Conservation (phyloP, 2,329 filamentous ascomycete genomes). For the Paecilomyces formosus region DNA sequence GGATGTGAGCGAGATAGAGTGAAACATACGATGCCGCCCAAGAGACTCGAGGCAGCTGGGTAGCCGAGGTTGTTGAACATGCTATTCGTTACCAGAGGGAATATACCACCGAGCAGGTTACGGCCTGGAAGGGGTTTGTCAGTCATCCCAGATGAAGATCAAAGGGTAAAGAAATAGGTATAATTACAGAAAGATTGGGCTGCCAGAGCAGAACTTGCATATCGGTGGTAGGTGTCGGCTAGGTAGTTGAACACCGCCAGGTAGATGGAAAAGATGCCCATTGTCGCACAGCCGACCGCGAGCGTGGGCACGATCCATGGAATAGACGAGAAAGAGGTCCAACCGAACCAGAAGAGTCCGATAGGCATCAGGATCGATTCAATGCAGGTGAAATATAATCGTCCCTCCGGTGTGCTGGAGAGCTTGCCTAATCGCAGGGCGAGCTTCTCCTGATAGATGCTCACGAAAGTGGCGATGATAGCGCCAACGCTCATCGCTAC, state of each 20-base stretch:
- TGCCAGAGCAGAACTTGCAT: conserved; percentile 73
- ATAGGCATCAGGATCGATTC: conserved; percentile 67
- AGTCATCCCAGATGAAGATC: neutral
- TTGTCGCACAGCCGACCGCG: conserved; percentile 64
- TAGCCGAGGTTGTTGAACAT: conserved; percentile 69
- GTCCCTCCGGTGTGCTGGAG: conserved; percentile 58
- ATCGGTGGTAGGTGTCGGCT: conserved; percentile 71
- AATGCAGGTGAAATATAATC: conserved; percentile 77
- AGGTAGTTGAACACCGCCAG: conserved; percentile 81
- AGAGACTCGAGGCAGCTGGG: conserved; percentile 61
- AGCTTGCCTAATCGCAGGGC: conserved; percentile 44
- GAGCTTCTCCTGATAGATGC: conserved; percentile 65
- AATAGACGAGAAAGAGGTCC: conserved; percentile 54
- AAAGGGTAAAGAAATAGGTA: neutral
- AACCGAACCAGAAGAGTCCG: conserved; percentile 76
- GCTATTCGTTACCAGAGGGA: conserved; percentile 66
- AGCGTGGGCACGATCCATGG: conserved; percentile 68
- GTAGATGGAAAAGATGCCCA: conserved; percentile 74
- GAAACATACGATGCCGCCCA: conserved; percentile 61
- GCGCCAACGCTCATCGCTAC: conserved; percentile 61
- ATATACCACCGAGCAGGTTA: conserved; percentile 73
- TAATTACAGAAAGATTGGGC: conserved; percentile 68
- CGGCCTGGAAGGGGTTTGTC: conserved; percentile 36
- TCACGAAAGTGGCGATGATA: conserved; percentile 58
- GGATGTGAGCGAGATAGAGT: neutral